A percentile compares a stretch with the other conserved stretches of the same genome.
Conservation (phyloP, 768 basidiomycete species). For the Tylopilus intermedius region DNA sequence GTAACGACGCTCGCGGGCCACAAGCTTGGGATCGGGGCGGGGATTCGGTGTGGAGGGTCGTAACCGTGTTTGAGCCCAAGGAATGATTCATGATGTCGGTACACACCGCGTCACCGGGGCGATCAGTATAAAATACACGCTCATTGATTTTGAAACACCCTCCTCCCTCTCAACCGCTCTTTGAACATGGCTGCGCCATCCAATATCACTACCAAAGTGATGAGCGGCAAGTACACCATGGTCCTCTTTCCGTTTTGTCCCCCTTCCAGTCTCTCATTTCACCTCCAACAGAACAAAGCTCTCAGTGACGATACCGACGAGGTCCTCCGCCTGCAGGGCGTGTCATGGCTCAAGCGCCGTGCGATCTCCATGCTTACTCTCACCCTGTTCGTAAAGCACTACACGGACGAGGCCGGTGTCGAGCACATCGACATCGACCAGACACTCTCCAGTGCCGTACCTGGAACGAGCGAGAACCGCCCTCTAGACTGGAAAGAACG, state of each 20-base stretch:
- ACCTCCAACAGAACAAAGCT: slow-evolving; percentile 52
- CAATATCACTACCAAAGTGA: slow-evolving; percentile 52
- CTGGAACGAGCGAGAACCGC: slow-evolving; percentile 53
- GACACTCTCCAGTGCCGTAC: slow-evolving; percentile 56
- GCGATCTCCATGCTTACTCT: slow-evolving; percentile 54
- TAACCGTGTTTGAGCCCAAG: slow-evolving; percentile 53
- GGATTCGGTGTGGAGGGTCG: slow-evolving; percentile 72
- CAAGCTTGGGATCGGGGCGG: slow-evolving; percentile 87
- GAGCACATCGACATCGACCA: slow-evolving; percentile 70
- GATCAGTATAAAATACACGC: slow-evolving; percentile 6
- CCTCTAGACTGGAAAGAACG: slow-evolving; percentile 53
- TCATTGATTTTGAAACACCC: not conserved
- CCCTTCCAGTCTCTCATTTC: slow-evolving; percentile 1
- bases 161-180: not conserved
- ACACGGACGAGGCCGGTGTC: slow-evolving; percentile 50
- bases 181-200: slow-evolving; percentile 59
- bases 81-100: not conserved
- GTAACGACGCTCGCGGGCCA: slow-evolving; percentile 68
- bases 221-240: slow-evolving; percentile 60
- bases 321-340: slow-evolving; percentile 66
- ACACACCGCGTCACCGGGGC: too few relatives aligned
- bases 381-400: slow-evolving; percentile 60
- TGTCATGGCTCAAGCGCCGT: slow-evolving; percentile 66
- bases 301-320: slow-evolving; percentile 59
- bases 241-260: slow-evolving; percentile 32